Evolutionary conservation across 148 eudicot species (phyloP), one percentile per base, ranked within the genome.

Genomic region (Vaccinium corymbosum): DNA sequence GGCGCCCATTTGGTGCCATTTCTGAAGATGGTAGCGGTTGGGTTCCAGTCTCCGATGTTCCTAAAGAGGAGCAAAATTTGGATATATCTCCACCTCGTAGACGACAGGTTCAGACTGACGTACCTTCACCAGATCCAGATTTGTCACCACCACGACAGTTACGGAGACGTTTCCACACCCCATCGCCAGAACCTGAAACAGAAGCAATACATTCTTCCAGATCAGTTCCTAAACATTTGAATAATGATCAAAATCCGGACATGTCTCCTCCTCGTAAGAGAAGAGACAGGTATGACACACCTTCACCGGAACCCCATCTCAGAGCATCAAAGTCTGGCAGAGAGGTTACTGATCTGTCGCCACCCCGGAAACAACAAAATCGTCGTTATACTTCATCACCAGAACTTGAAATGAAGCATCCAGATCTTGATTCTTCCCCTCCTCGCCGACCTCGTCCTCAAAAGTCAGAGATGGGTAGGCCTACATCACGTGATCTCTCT

Each of bases 21-120:
- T 93, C 98, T 17, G 95, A 94, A 73, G 99, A 97, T 91, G 99
- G 99, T 84, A 97, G 99, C 87, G 99, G 98, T 4, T 97, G 99
- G 99, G 91, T 97, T 85, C 72, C 97, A 32, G 70, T 97, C 25
- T 82, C 94, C 66, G 91, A 91, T 79, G 70, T 22, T 83, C 88
- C 94, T 27, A 88, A 82, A 9, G 61, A 62, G 79, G 87, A 88
- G 78, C 85, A 61, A 48, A 73, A 50, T 86, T 73, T 76, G 78
- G 96, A 92, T 89, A 87, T 88, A 10, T 90, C 94, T 81, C 92
- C 96, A 19, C 94, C 94, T 59, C 90, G 92, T 79, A 88, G 76
- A 70, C 78, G 76, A 70, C 78, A 83, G 84, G 79, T 83, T 62
- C 89, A 86, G 50, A 83, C 80, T 80, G 94, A 91, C 85, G 82